Base-by-base conservation (phyloP, 2,329 filamentous ascomycete species). In the Calycina herbarum region DNA sequence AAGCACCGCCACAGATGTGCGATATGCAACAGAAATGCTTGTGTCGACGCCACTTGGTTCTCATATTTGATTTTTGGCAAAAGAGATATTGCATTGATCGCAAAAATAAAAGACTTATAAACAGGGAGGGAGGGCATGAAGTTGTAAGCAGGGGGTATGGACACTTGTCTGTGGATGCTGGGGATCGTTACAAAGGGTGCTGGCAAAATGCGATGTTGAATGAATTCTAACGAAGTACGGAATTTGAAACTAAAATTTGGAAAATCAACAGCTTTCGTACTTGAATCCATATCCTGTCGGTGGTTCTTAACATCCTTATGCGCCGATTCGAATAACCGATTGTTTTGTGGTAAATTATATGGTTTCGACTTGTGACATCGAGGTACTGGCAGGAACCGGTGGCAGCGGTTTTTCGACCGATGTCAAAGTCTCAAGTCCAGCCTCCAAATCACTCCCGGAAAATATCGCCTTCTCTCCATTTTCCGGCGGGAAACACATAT, bases 21-120 rank as follows among this genome's bases (percentile, higher is more conserved):
- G 56, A 58, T 31, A 38, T 58, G 56, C 56, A 58, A 58, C 56
- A 57, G 56, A 58, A 11, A 56, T 24, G 8, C 38, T 62, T 60
- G 66, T 59, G 60, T 60, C 48, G 24, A 24, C 48, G 48, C 48
- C 48, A 54, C 59, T 59, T 64, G 66, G 35, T 10, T 24, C 20
- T 27, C 10, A 24, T 6, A 24, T 51, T 48, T 5, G 35, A 11
- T 8, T 51, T 24, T 54, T 54, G 48, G 20, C 48, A 54, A 27
- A 54, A 54, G 20, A 13, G 20, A 54, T 8, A 27, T 2, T 27
- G 20, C 38, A 54, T 54, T 54, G 3, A 54, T 27, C 4, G 20
- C 20, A 13, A 40, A 24, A 27, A 51, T 6, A 51, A 5, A 51
- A 24, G 11, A 20, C 5, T 45, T 6, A 45, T 6, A 3, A n/a